phyloP scores from a whole-genome alignment of 108 stramenopile genomes.

The Discostella stelligeroides region DNA sequence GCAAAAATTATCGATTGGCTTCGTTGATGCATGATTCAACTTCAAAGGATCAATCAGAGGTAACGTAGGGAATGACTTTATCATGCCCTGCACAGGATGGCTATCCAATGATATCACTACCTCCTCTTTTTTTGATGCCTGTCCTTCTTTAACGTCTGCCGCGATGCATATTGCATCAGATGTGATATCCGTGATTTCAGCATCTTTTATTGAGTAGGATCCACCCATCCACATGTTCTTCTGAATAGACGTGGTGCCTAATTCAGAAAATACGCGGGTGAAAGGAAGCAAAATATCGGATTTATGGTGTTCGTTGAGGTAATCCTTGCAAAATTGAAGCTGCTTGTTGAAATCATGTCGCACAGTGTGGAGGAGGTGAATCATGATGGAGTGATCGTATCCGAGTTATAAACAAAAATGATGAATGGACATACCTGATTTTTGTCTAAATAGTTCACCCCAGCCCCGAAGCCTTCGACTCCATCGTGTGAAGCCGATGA shows the following conservation, averaged over 20 bases:
- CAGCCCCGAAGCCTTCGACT: not conserved
- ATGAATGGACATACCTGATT: slow-evolving; percentile 19
- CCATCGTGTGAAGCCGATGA: slow-evolving; percentile 4
- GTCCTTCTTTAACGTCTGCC: slow-evolving; percentile 42
- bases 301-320: slow-evolving; percentile 82
- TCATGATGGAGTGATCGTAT: no score
- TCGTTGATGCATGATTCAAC: slow-evolving; percentile 32
- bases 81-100: slow-evolving; percentile 40
- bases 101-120: slow-evolving; percentile 45
- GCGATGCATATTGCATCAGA: slow-evolving; percentile 21
- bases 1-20: slow-evolving; percentile 70
- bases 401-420: no score
- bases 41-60: slow-evolving; percentile 46
- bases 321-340: slow-evolving; percentile 56
- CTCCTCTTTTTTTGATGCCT: slow-evolving; percentile 26
- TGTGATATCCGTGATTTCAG: slow-evolving; percentile 59
- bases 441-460: slow-evolving; percentile 21
- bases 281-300: slow-evolving; percentile 56
- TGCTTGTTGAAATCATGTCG: no score
- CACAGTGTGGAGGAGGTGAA: no score
- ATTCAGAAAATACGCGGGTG: slow-evolving; percentile 65
- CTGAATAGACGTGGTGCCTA: slow-evolving; percentile 59
- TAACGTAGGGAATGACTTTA: slow-evolving; percentile 30
- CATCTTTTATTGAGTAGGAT: slow-evolving; percentile 58
- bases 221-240: slow-evolving; percentile 78